These are phyloP conservation scores for Omphalotus olearius DNA, from an alignment of 1,284 basidiomycete genomes.

Conservation along the genomic window DNA sequence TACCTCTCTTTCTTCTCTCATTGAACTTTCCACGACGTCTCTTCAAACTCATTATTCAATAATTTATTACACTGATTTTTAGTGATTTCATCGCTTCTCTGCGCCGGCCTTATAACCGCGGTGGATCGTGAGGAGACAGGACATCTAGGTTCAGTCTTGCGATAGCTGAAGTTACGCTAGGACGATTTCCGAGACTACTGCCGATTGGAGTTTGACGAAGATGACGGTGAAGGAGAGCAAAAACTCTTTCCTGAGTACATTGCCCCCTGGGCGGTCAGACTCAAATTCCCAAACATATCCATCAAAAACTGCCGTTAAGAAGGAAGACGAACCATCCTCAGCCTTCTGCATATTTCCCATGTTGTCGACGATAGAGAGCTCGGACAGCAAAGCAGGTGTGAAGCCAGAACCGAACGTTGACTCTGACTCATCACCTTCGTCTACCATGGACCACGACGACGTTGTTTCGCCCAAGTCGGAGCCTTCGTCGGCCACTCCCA, in stretches of 20 bases:
- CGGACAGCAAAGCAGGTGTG: no score
- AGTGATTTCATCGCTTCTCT: background rate
- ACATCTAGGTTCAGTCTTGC: background rate
- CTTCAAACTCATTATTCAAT: background rate
- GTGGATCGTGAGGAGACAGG: background rate
- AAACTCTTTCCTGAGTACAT: no score
- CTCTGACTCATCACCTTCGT: no score
- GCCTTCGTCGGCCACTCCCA: background rate
- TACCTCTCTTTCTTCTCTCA: constrained; percentile 3
- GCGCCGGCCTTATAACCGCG: background rate
- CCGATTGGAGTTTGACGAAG: background rate
- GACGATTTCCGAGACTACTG: background rate
- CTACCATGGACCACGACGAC: constrained; percentile 1
- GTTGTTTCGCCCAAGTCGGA: background rate
- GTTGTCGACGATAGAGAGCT: no score
- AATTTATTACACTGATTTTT: constrained; percentile 4
- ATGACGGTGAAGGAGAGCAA: background rate
- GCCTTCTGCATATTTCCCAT: no score
- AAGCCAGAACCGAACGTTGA: no score
- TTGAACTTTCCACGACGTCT: background rate
- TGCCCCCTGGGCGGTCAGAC: no score
- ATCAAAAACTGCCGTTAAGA: no score
- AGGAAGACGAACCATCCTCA: no score
- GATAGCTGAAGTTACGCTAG: no score
- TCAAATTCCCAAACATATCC: no score